Evolutionary conservation across 306 rosid genomes (phyloP).

Genomic region (Cicer arietinum): DNA sequence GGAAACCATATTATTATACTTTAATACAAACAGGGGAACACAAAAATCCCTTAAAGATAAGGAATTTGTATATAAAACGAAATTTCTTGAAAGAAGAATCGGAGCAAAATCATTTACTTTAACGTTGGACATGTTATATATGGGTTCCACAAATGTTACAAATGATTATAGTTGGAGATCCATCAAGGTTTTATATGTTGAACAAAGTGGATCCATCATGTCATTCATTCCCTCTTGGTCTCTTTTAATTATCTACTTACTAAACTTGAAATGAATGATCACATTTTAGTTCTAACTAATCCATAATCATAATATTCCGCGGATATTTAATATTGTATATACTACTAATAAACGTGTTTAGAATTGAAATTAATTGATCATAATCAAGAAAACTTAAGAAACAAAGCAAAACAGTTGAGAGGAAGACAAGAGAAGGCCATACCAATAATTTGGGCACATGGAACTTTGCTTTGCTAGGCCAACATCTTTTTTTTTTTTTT

Average conservation of each 20-base stretch:
- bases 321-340: constrained; percentile 9
- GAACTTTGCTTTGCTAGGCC: constrained; percentile 34
- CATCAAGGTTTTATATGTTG: constrained; percentile 46
- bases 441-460: constrained; percentile 84
- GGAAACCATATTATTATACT: constrained; percentile 11
- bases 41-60: constrained; percentile 37
- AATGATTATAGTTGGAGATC: constrained; percentile 38
- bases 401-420: not conserved
- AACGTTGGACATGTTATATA: constrained; percentile 34
- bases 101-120: constrained; percentile 43
- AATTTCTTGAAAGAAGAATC: constrained; percentile 13
- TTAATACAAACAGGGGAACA: constrained; percentile 41
- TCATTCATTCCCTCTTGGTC: constrained; percentile 38
- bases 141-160: constrained; percentile 50
- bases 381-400: constrained; percentile 27
- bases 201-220: constrained; percentile 24
- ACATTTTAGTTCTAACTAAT: constrained; percentile 12
- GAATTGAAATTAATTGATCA: constrained; percentile 4
- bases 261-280: constrained; percentile 29
- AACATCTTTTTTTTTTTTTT: constrained; percentile 17
- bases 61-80: constrained; percentile 34
- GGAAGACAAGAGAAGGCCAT: constrained; percentile 60
- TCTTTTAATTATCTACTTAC: constrained; percentile 24
- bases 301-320: not conserved
- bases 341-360: constrained; percentile 30